Evolutionary conservation across 306 rosid species (phyloP), one percentile per base, ranked within the genome.

Genomic region (Alnus glutinosa): DNA sequence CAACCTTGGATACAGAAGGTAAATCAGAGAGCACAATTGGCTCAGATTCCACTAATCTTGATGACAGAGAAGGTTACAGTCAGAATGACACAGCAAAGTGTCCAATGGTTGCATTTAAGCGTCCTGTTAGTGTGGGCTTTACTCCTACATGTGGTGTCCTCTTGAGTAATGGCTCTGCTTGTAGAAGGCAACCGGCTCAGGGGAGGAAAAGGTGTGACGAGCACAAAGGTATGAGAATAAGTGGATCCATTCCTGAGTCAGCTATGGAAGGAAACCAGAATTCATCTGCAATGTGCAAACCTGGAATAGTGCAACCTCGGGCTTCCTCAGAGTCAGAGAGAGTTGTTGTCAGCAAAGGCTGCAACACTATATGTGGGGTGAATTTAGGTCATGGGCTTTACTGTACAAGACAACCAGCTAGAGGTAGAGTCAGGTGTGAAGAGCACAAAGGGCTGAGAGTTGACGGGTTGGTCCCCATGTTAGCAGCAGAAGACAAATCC

Each of bases 171-270:
- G 92, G 92, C 73, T 85, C 92, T 28, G 80, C 89, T 75, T 94
- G 97, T 78, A 82, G 75, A 51, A 87, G 58, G 9, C 78, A 71
- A 68, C 91, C 98, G 1, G 80, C 79, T 64, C 70, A 77, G 83
- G 93, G 94, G 82, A 86, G 92, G 76, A 90, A 90, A 88, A 85
- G 98, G 67, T 94, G 98, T 71, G 79, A 39, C 62, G 89, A 87
- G n/a, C 97, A 94, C 76, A 90, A 94, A 88, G 98, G 97, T 64
- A 84, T 32, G 81, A 88, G 90, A 85, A 86, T 85, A 14, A 58
- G 63, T 13, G n/a, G 76, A 73, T 48, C 87, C 37, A 39, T 75
- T 36, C 39, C 67, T 19, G 59, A 55, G 67, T 75, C 78, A 55
- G 85, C 74, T 61, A n/a, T 75, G 63, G 79, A 52, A 50, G 72